These are phyloP conservation scores for Malbranchea zuffiana DNA, from an alignment of 2,329 filamentous ascomycete genomes.

Conservation along the genomic window DNA sequence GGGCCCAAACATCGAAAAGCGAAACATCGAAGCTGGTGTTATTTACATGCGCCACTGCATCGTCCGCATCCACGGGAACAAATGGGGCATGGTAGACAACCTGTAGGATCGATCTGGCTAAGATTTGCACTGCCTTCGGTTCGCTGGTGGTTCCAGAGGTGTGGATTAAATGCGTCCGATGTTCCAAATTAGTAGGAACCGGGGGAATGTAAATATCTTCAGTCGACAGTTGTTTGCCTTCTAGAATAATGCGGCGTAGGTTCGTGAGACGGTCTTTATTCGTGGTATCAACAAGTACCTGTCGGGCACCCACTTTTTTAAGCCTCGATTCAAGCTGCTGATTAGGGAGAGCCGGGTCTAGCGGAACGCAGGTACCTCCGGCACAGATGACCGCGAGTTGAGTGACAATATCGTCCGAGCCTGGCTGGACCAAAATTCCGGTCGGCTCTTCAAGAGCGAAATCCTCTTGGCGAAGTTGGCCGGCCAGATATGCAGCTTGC, in stretches of 20 bases:
- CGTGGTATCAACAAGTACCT: slow-evolving; percentile 11
- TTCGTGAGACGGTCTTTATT: slow-evolving; percentile 3
- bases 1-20: slow-evolving; percentile 20
- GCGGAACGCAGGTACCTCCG: slow-evolving; percentile 17
- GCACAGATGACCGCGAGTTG: slow-evolving; percentile 20
- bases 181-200: slow-evolving; percentile 4
- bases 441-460: slow-evolving; percentile 14
- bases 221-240: background rate
- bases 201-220: background rate
- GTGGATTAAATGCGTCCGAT: slow-evolving; percentile 9
- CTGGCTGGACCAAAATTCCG: slow-evolving; percentile 16
- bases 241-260: background rate
- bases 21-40: slow-evolving; percentile 21
- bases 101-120: slow-evolving; percentile 15
- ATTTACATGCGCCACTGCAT: slow-evolving; percentile 17
- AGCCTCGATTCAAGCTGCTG: slow-evolving; percentile 14
- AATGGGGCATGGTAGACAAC: slow-evolving; percentile 16
- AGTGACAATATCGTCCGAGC: slow-evolving; percentile 15
- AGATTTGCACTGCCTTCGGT: slow-evolving; percentile 17
- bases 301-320: slow-evolving; percentile 8
- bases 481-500: slow-evolving; percentile 8
- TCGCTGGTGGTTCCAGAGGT: slow-evolving; percentile 10
- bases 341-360: slow-evolving; percentile 18
- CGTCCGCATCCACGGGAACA: slow-evolving; percentile 10
- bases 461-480: background rate